phyloP scores from a whole-genome alignment of 2,329 filamentous ascomycete species.

The Fusarium sp. region DNA sequence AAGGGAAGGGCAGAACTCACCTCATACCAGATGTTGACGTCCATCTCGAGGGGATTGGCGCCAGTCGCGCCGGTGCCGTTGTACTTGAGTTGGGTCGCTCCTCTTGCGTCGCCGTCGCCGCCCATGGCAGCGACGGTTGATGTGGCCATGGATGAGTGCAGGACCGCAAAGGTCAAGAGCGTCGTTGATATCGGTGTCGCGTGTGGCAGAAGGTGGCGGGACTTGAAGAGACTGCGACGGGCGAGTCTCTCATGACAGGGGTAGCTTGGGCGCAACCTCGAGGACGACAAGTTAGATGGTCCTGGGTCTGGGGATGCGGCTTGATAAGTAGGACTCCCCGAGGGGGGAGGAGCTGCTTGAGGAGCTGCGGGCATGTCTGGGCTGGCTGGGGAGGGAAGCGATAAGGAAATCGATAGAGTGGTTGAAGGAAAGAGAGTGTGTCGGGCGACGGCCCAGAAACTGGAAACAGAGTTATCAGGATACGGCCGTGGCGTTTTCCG shows the following conservation, averaged over 20 bases:
- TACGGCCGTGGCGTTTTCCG: constrained; percentile 6
- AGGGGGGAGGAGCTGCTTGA: neutral
- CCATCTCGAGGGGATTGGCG: constrained; percentile 73
- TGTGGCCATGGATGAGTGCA: constrained; percentile 30
- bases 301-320: neutral
- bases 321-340: neutral
- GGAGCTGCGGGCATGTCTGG: neutral
- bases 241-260: neutral
- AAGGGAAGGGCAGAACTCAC: constrained; percentile 54
- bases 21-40: constrained; percentile 85
- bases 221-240: neutral
- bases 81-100: constrained; percentile 62
- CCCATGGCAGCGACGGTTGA: constrained; percentile 32
- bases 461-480: constrained; percentile 7
- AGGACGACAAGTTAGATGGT: neutral
- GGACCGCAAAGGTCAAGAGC: neutral
- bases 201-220: neutral
- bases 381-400: neutral
- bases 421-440: neutral
- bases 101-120: constrained; percentile 57
- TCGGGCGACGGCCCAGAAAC: constrained; percentile 6
- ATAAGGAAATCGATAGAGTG: constrained; percentile 3
- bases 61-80: constrained; percentile 74
- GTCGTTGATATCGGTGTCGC: constrained; percentile 4
- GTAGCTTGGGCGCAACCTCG: neutral